phyloP scores from a whole-genome alignment of 2,329 filamentous ascomycete genomes.

The Pestalotiopsis sp. region DNA sequence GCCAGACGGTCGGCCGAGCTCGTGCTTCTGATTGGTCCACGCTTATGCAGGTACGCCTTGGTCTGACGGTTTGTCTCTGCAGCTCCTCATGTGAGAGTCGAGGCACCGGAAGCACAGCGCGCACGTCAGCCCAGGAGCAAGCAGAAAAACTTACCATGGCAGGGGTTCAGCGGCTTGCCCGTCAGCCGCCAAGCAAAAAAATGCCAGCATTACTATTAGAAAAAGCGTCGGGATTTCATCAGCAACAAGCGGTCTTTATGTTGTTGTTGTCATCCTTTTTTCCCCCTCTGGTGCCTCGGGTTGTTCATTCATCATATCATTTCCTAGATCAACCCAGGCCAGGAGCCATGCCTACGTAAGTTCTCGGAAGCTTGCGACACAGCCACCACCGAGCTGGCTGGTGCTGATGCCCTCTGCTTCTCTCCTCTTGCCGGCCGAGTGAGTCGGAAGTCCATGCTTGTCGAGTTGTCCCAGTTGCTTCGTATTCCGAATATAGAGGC shows the following conservation, averaged over 20 bases:
- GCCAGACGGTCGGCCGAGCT: neutral
- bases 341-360: neutral
- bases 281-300: neutral
- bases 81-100: neutral
- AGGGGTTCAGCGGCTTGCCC: neutral
- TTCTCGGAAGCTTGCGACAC: neutral
- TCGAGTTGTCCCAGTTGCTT: neutral
- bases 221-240: neutral
- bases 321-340: neutral
- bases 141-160: neutral
- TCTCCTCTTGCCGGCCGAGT: neutral
- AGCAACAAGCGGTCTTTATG: neutral
- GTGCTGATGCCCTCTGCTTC: neutral
- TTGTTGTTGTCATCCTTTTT: neutral
- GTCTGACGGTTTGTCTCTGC: conserved; percentile 2
- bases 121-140: neutral
- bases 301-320: neutral
- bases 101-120: neutral
- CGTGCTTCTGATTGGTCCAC: neutral
- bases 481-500: neutral
- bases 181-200: neutral
- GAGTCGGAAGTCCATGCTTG: neutral
- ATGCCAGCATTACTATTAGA: neutral
- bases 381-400: neutral
- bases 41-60: conserved; percentile 11